Evolutionary conservation across 352 stramenopile genomes (phyloP).

Genomic region (Pythium aristosporum): DNA sequence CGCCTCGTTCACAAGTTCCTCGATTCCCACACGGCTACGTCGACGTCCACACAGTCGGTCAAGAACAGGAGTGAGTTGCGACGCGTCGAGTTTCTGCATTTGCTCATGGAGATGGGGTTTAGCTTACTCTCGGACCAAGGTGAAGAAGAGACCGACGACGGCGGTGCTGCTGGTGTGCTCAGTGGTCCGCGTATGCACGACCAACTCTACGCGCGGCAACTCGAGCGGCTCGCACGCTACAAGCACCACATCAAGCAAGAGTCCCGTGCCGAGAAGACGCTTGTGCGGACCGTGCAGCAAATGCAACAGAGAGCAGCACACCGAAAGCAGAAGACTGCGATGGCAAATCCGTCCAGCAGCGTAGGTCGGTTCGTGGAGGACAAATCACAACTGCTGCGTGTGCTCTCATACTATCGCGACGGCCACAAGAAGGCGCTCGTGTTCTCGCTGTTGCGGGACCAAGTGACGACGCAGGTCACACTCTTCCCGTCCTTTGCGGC

Average conservation of each 20-base stretch:
- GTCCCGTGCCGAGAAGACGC: conserved; percentile 49
- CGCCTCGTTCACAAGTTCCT: conserved; percentile 70
- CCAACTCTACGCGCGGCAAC: conserved; percentile 76
- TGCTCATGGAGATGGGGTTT: conserved; percentile 93
- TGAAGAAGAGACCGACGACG: conserved; percentile 22
- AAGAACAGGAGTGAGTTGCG: conserved; percentile 45
- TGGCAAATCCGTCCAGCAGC: conserved; percentile 8
- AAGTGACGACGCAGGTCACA: conserved; percentile 82
- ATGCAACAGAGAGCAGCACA: conserved; percentile 24
- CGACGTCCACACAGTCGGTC: conserved; percentile 18
- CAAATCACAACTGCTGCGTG: conserved; percentile 83
- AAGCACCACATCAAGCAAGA: conserved; percentile 54
- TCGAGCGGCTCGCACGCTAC: conserved; percentile 70
- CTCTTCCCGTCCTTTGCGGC: conserved; percentile 80
- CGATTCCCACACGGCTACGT: conserved; percentile 27
- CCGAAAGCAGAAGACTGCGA: conserved; percentile 14
- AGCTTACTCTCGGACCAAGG: conserved; percentile 58
- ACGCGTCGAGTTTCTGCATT: conserved; percentile 89
- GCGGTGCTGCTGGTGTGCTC: conserved; percentile 15
- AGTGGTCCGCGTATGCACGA: conserved; percentile 57
- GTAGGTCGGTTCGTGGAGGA: conserved; percentile 54
- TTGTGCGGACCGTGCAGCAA: conserved; percentile 46
- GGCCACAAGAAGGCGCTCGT: conserved; percentile 94
- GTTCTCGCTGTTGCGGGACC: conserved; percentile 85
- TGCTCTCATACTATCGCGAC: conserved; percentile 92